Base-by-base conservation (phyloP, 495 filamentous ascomycete genomes). In the Lophium mytilinum region DNA sequence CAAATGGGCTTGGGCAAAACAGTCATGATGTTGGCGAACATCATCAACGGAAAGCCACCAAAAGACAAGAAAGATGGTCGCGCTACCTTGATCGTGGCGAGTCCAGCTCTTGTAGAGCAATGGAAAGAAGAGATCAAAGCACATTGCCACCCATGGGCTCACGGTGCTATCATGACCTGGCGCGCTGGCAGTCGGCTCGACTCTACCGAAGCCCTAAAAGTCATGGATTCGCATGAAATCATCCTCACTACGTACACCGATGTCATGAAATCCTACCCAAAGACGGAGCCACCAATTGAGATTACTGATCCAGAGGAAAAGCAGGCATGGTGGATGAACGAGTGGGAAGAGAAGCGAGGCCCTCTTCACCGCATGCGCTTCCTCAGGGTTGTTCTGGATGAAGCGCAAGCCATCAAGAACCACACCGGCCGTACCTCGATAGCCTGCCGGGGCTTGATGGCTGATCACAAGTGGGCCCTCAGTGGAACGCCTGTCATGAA, bases 361-460 rank as follows among this genome's bases (percentile, higher is more conserved):
- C 48, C 61, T 0, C 60, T 87, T 0, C 82, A 85, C 63, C 50
- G 62, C 7, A 70, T 78, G 7, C 66, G 72, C 0, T 86, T 74
- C 57, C 70, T 75, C 17, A 72, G 83, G 1, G 71, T 87, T 0
- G 72, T 85, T 10, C 71, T 85, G 0, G 82, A 85, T 53, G 84
- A 86, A 61, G 80, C 76, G 0, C 83, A 86, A 52, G 60, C 63
- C 0, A 88, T 88, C 63, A 87, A 85, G 48, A 88, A 88, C 57
- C 66, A 72, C 19, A 47, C 63, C 4, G 61, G 65, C 0, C 64
- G 68, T 40, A 80, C 78, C 3, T 79, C 76, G 0, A 67, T 76
- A 1, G 80, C 82, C 4, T 83, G 83, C 53, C 66, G 77, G 9
- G 73, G 67, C 4, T 65, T 90, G 0, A 71, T 69, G 42, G 78